Percentiles rank a stretch among this genome's conserved stretches.
These are phyloP conservation scores for Trichoderma koningiopsis DNA, from an alignment of 2,329 filamentous ascomycete genomes.

Conservation along the genomic window DNA sequence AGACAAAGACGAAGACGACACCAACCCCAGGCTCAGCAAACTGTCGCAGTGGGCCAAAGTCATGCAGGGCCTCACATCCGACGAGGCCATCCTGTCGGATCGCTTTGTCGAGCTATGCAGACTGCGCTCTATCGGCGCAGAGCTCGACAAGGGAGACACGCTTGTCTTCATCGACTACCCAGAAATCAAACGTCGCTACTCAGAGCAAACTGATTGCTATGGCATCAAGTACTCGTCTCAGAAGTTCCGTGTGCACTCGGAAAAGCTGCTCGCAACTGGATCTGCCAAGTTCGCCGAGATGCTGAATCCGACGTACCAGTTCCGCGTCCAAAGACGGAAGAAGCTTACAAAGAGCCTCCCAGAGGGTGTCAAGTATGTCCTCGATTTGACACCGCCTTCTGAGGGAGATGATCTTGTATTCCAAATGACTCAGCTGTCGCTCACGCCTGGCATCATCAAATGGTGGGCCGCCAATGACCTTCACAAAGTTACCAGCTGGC, in stretches of 20 bases:
- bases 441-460: conserved; percentile 55
- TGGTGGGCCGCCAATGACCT: conserved; percentile 52
- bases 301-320: conserved; percentile 47
- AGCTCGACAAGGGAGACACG: conserved; percentile 45
- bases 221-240: conserved; percentile 40
- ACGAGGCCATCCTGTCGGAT: background rate
- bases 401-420: conserved; percentile 66
- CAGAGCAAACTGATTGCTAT: conserved; percentile 39
- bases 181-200: conserved; percentile 27
- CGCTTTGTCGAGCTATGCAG: conserved; percentile 27
- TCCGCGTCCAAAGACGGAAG: conserved; percentile 42
- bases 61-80: background rate
- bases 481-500: conserved; percentile 36
- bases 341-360: conserved; percentile 41
- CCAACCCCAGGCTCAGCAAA: background rate
- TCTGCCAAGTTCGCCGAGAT: conserved; percentile 52
- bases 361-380: conserved; percentile 55
- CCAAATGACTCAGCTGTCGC: conserved; percentile 59
- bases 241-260: conserved; percentile 48
- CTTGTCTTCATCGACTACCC: conserved; percentile 49
- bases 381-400: conserved; percentile 64
- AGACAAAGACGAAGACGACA: too few species aligned
- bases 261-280: conserved; percentile 49
- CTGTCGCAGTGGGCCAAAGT: conserved; percentile 9
- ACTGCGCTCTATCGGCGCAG: conserved; percentile 34